Evolutionary conservation across 306 rosid species (phyloP).

Genomic region (Corylus heterophylla): DNA sequence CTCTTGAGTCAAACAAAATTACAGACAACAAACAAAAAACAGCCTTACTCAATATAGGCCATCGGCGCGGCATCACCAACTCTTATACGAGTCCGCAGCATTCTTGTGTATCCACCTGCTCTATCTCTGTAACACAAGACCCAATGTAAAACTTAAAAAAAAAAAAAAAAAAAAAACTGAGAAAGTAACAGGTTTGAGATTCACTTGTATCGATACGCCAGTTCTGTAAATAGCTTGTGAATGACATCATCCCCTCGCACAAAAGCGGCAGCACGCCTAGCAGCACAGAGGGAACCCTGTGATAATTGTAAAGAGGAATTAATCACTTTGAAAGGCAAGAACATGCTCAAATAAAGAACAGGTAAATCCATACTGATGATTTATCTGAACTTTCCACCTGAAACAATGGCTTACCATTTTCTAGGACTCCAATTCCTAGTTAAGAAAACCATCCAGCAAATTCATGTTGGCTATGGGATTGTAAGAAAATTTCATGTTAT

Average conservation of each 20-base stretch:
- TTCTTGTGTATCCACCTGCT: conserved; percentile 89
- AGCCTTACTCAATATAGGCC: conserved; percentile 93
- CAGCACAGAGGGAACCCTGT: conserved; percentile 78
- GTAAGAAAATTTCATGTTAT: background rate
- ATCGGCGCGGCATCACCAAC: conserved; percentile 97
- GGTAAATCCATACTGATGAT: background rate
- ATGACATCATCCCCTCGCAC: conserved; percentile 91
- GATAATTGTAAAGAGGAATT: conserved; percentile 21
- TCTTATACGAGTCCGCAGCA: conserved; percentile 89
- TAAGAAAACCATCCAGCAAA: background rate
- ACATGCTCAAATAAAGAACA: background rate
- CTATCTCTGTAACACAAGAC: conserved; percentile 63
- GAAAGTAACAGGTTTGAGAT: conserved; percentile 18
- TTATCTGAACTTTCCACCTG: background rate
- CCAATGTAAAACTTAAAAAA: conserved; percentile 4
- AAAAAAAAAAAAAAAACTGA: conserved; percentile 3
- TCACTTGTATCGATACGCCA: conserved; percentile 91
- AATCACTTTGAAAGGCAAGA: background rate
- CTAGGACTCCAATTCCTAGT: background rate
- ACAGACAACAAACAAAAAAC: conserved; percentile 1
- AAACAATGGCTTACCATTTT: background rate
- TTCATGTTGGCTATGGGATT: background rate
- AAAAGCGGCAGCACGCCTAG: conserved; percentile 78
- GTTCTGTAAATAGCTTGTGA: conserved; percentile 87
- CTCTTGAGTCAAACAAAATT: background rate